These are phyloP conservation scores for Cyathus striatus DNA, from an alignment of 768 basidiomycete genomes.

Conservation along the genomic window DNA sequence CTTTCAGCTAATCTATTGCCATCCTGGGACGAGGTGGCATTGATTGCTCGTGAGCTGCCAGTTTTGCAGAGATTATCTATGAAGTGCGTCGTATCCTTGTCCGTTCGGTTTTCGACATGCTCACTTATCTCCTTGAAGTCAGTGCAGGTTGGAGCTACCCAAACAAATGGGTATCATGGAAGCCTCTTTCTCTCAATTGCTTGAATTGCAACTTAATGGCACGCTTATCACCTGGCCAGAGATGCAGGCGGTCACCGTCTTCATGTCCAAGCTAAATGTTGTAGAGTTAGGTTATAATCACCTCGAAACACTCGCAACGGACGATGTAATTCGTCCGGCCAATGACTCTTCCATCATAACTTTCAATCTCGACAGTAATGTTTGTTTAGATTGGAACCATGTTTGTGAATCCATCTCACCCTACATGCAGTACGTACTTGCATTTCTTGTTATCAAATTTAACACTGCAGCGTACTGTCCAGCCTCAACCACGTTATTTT, in stretches of 20 bases:
- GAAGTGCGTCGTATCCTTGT: slow-evolving; percentile 53
- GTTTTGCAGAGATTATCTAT: slow-evolving; percentile 61
- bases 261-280: slow-evolving; percentile 48
- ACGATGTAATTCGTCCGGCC: slow-evolving; percentile 9
- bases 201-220: slow-evolving; percentile 68
- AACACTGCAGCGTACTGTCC: too few species aligned
- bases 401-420: slow-evolving; percentile 37
- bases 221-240: slow-evolving; percentile 73
- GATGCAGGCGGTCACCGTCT: slow-evolving; percentile 41
- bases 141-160: slow-evolving; percentile 55
- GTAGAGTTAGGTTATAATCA: slow-evolving; percentile 74
- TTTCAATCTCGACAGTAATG: slow-evolving; percentile 72
- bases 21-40: slow-evolving; percentile 64
- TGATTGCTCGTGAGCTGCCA: slow-evolving; percentile 58
- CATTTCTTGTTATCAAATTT: too few species aligned
- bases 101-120: slow-evolving; percentile 7
- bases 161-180: slow-evolving; percentile 20
- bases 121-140: slow-evolving; percentile 35
- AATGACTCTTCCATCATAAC: slow-evolving; percentile 30
- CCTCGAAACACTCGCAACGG: slow-evolving; percentile 30
- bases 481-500: slow-evolving; percentile 49
- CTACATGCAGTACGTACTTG: slow-evolving; percentile 44
- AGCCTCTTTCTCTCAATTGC: slow-evolving; percentile 44
- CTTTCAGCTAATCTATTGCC: slow-evolving; percentile 72
- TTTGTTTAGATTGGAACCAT: slow-evolving; percentile 50